phyloP scores from a whole-genome alignment of 2,329 filamentous ascomycete genomes.

The Rutstroemia sp. region DNA sequence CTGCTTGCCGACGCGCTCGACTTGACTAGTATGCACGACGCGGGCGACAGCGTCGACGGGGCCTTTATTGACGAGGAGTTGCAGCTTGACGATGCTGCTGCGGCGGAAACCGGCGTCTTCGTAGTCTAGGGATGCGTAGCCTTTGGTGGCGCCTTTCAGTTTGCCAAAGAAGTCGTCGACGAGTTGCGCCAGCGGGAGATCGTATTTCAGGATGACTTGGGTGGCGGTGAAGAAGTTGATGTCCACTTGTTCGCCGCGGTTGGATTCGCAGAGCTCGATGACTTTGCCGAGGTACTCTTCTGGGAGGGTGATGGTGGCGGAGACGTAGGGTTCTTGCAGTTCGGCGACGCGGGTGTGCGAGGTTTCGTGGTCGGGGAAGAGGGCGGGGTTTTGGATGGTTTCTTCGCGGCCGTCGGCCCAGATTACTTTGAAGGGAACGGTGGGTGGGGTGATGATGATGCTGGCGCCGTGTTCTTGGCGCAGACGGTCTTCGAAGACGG shows the following conservation, averaged over 20 bases:
- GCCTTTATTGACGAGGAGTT: conserved; percentile 86
- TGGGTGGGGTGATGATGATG: conserved; percentile 95
- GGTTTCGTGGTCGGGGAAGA: conserved; percentile 68
- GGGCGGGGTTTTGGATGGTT: conserved; percentile 76
- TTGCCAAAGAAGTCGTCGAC: conserved; percentile 98
- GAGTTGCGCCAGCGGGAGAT: conserved; percentile 78
- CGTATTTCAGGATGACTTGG: conserved; percentile 92
- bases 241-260: conserved; percentile 79
- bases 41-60: conserved; percentile 93
- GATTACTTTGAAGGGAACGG: conserved; percentile 82
- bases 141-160: conserved; percentile 86
- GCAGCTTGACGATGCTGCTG: conserved; percentile 78
- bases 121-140: conserved; percentile 93
- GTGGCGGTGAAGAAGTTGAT: conserved; percentile 86
- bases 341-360: conserved; percentile 46
- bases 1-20: conserved; percentile 68
- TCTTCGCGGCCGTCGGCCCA: conserved; percentile 71
- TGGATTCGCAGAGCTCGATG: conserved; percentile 88
- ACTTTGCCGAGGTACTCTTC: conserved; percentile 91
- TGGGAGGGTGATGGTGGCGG: conserved; percentile 80
- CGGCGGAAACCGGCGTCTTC: conserved; percentile 86
- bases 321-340: conserved; percentile 68
- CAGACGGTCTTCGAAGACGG: conserved; percentile 95
- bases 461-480: conserved; percentile 89
- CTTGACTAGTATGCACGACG: conserved; percentile 76